Percentiles rank a stretch among this genome's conserved stretches.
Conservation (phyloP, 2,329 filamentous ascomycete genomes). For the Monosporascus ibericus region DNA sequence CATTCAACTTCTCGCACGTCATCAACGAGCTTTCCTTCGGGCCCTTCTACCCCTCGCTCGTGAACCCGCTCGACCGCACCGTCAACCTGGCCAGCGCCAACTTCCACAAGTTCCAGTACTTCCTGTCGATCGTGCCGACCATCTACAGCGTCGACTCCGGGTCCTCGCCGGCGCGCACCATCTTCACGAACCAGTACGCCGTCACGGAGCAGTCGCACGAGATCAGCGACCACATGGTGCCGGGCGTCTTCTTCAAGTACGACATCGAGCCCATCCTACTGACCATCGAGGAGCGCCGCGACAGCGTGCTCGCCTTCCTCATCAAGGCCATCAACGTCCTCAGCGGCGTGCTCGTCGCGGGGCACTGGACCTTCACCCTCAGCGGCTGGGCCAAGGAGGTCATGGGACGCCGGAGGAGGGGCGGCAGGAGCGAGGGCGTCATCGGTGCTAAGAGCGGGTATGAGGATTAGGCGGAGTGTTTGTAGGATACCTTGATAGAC, state of each 20-base stretch:
- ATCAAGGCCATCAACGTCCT: constrained; percentile 87
- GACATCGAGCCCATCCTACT: constrained; percentile 95
- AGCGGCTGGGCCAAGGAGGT: constrained; percentile 65
- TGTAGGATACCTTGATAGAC: neutral
- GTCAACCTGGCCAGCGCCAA: constrained; percentile 66
- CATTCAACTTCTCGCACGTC: constrained; percentile 97
- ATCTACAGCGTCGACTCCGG: constrained; percentile 64
- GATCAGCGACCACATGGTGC: constrained; percentile 65
- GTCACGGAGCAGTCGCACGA: constrained; percentile 80
- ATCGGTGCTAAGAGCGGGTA: constrained; percentile 40
- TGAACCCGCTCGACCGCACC: constrained; percentile 91
- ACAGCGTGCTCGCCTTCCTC: constrained; percentile 66
- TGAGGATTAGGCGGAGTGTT: constrained; percentile 18
- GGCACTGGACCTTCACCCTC: constrained; percentile 87
- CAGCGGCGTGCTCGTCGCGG: constrained; percentile 84
- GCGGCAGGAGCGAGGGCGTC: constrained; percentile 40
- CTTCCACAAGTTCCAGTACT: constrained; percentile 98
- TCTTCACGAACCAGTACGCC: constrained; percentile 96
- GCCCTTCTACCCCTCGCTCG: constrained; percentile 88
- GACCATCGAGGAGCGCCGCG: constrained; percentile 75
- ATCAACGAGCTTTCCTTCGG: constrained; percentile 95
- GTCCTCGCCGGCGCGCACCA: constrained; percentile 40
- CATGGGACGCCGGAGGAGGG: constrained; percentile 41
- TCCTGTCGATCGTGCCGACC: constrained; percentile 89
- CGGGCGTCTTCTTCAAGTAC: constrained; percentile 97